Conservation (phyloP, 2,329 filamentous ascomycete species). For the Monilinia laxa region DNA sequence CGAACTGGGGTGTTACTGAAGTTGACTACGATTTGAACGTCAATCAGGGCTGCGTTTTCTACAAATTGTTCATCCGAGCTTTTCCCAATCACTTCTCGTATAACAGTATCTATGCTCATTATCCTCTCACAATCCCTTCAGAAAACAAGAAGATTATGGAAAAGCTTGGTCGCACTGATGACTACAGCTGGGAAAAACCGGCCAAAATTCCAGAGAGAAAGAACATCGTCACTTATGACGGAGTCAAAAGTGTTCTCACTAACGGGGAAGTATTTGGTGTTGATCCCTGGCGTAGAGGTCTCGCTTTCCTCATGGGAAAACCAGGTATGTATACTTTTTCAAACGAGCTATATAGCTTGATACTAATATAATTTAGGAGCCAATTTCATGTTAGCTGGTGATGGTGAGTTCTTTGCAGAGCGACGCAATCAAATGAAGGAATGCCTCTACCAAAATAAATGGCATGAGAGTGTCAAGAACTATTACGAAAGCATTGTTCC, state of each 20-base stretch:
- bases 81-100: constrained; percentile 75
- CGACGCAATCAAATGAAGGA: constrained; percentile 56
- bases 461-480: constrained; percentile 59
- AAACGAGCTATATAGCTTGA: not conserved
- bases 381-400: constrained; percentile 58
- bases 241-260: constrained; percentile 36
- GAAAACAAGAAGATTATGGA: constrained; percentile 71
- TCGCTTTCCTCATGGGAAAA: constrained; percentile 25
- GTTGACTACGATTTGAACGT: constrained; percentile 59
- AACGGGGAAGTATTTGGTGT: constrained; percentile 39
- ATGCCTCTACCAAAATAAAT: constrained; percentile 60
- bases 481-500: constrained; percentile 63
- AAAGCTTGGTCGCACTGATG: constrained; percentile 48
- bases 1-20: constrained; percentile 79
- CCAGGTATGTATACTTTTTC: constrained; percentile 17
- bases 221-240: constrained; percentile 24
- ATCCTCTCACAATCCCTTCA: constrained; percentile 58
- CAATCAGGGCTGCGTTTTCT: constrained; percentile 72
- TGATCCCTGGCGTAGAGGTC: constrained; percentile 30
- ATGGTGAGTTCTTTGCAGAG: constrained; percentile 48
- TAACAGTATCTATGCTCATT: constrained; percentile 80
- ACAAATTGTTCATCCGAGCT: constrained; percentile 75
- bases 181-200: constrained; percentile 33
- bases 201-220: constrained; percentile 19
- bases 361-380: constrained; percentile 32